Percentiles rank a stretch among this genome's conserved stretches.
Conservation (phyloP, 768 basidiomycete genomes). For the Macrocybe gigantea region DNA sequence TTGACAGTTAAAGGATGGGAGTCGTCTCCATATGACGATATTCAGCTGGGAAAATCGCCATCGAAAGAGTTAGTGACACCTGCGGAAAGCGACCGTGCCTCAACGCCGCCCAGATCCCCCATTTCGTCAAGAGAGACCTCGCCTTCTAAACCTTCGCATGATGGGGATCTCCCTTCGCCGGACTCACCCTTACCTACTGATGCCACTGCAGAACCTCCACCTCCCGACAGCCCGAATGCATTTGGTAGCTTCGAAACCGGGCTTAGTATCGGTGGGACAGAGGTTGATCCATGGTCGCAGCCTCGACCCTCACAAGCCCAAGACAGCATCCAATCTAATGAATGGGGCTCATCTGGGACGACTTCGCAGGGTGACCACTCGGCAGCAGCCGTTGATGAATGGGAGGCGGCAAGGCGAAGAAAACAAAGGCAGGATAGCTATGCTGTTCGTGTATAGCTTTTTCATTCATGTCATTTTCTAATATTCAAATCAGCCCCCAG, state of each 20-base stretch:
- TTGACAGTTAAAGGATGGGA: slow-evolving; percentile 21
- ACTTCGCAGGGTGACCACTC: slow-evolving; percentile 16
- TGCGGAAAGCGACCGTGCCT: no score
- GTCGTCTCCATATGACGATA: slow-evolving; percentile 36
- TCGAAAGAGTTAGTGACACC: no score
- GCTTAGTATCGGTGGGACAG: slow-evolving; percentile 19
- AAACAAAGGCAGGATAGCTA: slow-evolving; percentile 56
- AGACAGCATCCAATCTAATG: no score
- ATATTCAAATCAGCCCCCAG: slow-evolving; percentile 50
- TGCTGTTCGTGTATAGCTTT: slow-evolving; percentile 46
- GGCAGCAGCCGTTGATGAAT: slow-evolving; percentile 44
- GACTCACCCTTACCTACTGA: slow-evolving; percentile 9
- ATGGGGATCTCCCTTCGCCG: not conserved
- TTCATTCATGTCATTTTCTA: slow-evolving; percentile 11
- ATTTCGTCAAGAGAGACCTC: not conserved
- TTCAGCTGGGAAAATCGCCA: slow-evolving; percentile 21
- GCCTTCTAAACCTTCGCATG: not conserved
- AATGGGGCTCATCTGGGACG: not conserved
- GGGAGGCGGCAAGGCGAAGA: slow-evolving; percentile 55
- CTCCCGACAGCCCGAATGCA: slow-evolving; percentile 41
- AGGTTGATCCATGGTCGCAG: slow-evolving; percentile 29
- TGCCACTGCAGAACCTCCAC: slow-evolving; percentile 6
- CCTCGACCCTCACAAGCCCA: slow-evolving; percentile 11
- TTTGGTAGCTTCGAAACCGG: slow-evolving; percentile 59
- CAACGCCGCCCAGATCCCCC: no score